Base-by-base conservation (phyloP, 345 rosid genomes). In the Rubroshorea leprosula region DNA sequence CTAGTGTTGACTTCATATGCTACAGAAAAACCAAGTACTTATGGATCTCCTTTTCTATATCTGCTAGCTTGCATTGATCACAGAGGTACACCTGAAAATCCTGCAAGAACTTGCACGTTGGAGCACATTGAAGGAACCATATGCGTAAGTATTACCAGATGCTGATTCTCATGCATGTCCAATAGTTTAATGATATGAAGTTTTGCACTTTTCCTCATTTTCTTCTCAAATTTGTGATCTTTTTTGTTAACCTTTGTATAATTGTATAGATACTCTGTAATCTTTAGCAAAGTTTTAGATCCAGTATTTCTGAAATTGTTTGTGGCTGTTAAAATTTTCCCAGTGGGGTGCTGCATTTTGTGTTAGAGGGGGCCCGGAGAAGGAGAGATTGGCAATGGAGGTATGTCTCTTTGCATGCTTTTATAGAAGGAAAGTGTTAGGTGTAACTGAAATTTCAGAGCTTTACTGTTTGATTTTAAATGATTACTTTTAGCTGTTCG, bases 71-170 rank as follows among this genome's bases (percentile, higher is more conserved):
- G 99, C 83, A 89, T 87, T 77, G 97, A 89, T 71, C 99, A 89
- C 68, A 83, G 96, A 74, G 97, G 97, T 51, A 93, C 97, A 57
- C 94, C 90, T 22, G 85, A 87, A 48, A 75, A 76, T 56, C 99
- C 99, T 55, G 99, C 99, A 64, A 80, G 99, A 72, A 93, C 97
- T 64, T 89, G 96, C 84, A 86, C 99, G 1, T 74, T 89, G 60
- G 95, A 89, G 75, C 60, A 68, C 57, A 62, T 49, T 63, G 91
- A 83, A 72, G 97, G 91, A 64, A 71, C 82, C 23, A 62, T 89
- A 25, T 93, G 99, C 50, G 99, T 94, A 58, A 74, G 96, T 82
- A 19, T 27, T 55, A 10, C 29, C 7, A 15, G 3, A 17, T 23
- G 2, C 0, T 48, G 22, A 6, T 31, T 60, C 29, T 49, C n/a